A percentile compares a stretch with the other conserved stretches of the same genome.
Conservation (phyloP, 1,284 basidiomycete genomes). For the Hemileia vastatrix region DNA sequence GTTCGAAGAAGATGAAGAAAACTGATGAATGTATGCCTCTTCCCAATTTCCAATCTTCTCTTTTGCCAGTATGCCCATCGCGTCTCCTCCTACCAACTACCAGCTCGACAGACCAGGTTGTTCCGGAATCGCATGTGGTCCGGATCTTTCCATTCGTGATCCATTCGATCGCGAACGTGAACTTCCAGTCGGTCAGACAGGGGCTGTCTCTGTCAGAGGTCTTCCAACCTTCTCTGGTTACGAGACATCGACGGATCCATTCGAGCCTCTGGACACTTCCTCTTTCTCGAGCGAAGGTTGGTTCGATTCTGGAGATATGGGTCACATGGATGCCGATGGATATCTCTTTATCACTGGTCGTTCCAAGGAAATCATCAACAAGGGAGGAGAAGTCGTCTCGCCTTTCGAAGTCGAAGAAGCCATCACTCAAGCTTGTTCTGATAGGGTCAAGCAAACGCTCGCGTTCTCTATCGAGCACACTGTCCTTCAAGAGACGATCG, state of each 20-base stretch:
- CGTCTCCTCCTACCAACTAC: conserved; percentile 42
- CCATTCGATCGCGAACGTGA: conserved; percentile 40
- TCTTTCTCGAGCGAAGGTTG: conserved; percentile 41
- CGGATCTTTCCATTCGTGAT: conserved; percentile 41
- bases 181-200: conserved; percentile 39
- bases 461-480: conserved; percentile 43
- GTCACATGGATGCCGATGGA: conserved; percentile 44
- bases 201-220: conserved; percentile 40
- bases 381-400: conserved; percentile 44
- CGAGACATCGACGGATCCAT: conserved; percentile 34
- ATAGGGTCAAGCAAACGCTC: conserved; percentile 42
- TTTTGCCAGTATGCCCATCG: conserved; percentile 39
- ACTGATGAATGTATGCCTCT: neutral
- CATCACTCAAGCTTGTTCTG: conserved; percentile 40
- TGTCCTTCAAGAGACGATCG: conserved; percentile 44
- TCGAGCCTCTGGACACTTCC: conserved; percentile 39
- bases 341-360: conserved; percentile 44
- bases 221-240: conserved; percentile 43
- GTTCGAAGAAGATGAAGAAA: too few species aligned
- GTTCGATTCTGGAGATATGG: conserved; percentile 45
- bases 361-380: conserved; percentile 45
- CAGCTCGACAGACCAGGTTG: conserved; percentile 43
- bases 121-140: conserved; percentile 42
- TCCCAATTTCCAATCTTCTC: neutral
- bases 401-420: conserved; percentile 45